Percentiles rank a stretch among this genome's conserved stretches.
phyloP scores from a whole-genome alignment of 2,329 filamentous ascomycete genomes.

The Ophiocordyceps camponoti-saundersi region DNA sequence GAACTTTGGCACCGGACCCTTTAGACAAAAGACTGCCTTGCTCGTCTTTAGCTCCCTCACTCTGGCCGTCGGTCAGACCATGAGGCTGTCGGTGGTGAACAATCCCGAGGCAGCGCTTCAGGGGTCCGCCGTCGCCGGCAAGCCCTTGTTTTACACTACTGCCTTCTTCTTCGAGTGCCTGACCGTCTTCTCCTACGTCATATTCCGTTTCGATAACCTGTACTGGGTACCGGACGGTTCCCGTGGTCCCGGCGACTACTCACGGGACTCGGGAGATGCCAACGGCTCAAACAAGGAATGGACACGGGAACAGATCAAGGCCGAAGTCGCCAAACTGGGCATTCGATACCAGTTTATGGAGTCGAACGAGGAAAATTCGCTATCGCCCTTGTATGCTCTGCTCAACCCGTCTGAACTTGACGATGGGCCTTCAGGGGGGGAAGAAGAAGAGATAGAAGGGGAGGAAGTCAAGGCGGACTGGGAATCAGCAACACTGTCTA shows the following conservation, averaged over 20 bases:
- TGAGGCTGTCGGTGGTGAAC: conserved; percentile 10
- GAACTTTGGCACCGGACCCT: conserved; percentile 14
- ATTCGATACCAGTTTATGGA: not conserved
- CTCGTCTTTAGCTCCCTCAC: conserved; percentile 7
- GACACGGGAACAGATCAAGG: not conserved
- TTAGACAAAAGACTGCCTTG: conserved; percentile 12
- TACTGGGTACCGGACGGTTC: conserved; percentile 14
- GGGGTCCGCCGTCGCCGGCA: conserved; percentile 10
- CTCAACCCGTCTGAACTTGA: not conserved
- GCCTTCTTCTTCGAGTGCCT: conserved; percentile 10
- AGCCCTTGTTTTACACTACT: conserved; percentile 18
- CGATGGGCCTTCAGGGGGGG: not conserved
- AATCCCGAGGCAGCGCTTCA: conserved; percentile 5
- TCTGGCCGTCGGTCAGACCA: conserved; percentile 6
- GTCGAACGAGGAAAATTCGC: not conserved
- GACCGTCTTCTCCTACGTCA: conserved; percentile 7
- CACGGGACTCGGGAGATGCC: not conserved
- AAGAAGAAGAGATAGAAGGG: too few relatives aligned
- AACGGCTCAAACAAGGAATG: not conserved
- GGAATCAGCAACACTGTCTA: not conserved
- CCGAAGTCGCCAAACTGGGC: not conserved
- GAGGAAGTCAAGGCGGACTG: not conserved
- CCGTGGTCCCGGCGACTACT: not conserved
- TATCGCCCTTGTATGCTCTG: not conserved
- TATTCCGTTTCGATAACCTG: conserved; percentile 11